Base-by-base conservation (phyloP, 78 protist genomes). In the Dictyostelium discoideum region DNA sequence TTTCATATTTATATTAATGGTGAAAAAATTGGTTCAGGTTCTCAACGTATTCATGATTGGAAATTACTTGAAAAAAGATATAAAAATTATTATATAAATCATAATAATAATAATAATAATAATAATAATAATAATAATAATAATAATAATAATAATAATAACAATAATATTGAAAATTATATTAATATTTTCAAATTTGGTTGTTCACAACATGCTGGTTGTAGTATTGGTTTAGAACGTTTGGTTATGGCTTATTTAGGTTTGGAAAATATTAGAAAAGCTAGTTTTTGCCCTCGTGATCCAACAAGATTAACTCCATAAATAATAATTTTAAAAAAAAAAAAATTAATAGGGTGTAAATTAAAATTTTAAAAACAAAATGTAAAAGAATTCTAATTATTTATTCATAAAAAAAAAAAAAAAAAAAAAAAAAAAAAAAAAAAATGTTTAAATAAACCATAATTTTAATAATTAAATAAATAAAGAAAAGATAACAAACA, bases 21-120 rank as follows among this genome's bases (percentile, higher is more conserved):
- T 42, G 99, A 99, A 74, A 99, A 99, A 93, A 98, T 99, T 87
- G 26, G 94, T 63, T 98, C 99, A 22, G 99, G 99, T 22, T 99
- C 99, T 8, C 99, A 99, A 98, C 98, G 99, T 57, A 65, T 99
- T 22, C 99, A 99, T 98, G 99, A 99, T 95, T 92, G 99, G 7
- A 94, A 1, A 22, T 9, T 98, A 80, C 98, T 99, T 32, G 44
- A 40, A 67, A 87, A 85, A 63, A 48, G 84, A 32, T 96, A 96
- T 48, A 84, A 26, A 37, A 82, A 74, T 18, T 87, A 85, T 39
- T 97, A 95, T 74, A 16, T 97, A 24, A 96, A 82, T 54, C 0
- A 16, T 16, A 54, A 54, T 54, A 16, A 54, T 16, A 54, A 54
- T 16, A 10, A 5, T 54, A 10, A 54, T 16, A 54, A 54, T 16